These are phyloP conservation scores for Lactarius psammicola DNA, from an alignment of 768 basidiomycete genomes.

Conservation along the genomic window DNA sequence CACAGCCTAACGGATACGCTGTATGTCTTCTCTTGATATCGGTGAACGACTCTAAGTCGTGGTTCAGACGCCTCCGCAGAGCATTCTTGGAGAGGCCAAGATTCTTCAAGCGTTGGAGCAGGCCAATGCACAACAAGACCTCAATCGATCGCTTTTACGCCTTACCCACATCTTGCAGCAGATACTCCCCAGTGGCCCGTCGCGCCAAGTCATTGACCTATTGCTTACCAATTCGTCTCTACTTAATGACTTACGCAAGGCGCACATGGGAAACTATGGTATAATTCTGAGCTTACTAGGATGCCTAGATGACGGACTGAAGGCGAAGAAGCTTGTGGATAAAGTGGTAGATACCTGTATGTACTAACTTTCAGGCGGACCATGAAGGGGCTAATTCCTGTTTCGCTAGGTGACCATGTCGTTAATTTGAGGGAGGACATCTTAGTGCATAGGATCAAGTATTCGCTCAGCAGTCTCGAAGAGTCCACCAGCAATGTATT, in stretches of 20 bases:
- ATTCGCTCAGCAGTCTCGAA: slow-evolving; percentile 76
- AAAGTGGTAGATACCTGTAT: slow-evolving; percentile 77
- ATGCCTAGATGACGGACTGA: slow-evolving; percentile 83
- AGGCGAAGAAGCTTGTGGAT: slow-evolving; percentile 89
- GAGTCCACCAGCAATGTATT: slow-evolving; percentile 50
- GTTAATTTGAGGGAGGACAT: slow-evolving; percentile 90
- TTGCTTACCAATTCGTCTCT: slow-evolving; percentile 77
- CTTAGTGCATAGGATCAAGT: slow-evolving; percentile 75
- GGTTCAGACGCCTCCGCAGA: slow-evolving; percentile 20
- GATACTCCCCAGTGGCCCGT: slow-evolving; percentile 62
- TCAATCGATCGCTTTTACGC: slow-evolving; percentile 69
- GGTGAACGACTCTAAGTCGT: neutral
- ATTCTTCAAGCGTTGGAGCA: slow-evolving; percentile 68
- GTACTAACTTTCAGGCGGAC: slow-evolving; percentile 13
- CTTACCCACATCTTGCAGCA: slow-evolving; percentile 81
- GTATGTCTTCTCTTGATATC: neutral
- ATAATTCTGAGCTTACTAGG: slow-evolving; percentile 89
- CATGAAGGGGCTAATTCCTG: neutral
- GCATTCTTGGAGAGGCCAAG: slow-evolving; percentile 52
- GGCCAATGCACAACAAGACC: slow-evolving; percentile 76
- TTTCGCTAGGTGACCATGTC: slow-evolving; percentile 75
- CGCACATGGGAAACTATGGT: slow-evolving; percentile 89
- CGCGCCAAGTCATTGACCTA: slow-evolving; percentile 80
- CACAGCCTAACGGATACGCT: slow-evolving; percentile 30
- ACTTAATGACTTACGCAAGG: slow-evolving; percentile 84